A percentile compares a stretch with the other conserved stretches of the same genome.
phyloP scores from a whole-genome alignment of 495 filamentous ascomycete species.

The Neurospora hispaniola region DNA sequence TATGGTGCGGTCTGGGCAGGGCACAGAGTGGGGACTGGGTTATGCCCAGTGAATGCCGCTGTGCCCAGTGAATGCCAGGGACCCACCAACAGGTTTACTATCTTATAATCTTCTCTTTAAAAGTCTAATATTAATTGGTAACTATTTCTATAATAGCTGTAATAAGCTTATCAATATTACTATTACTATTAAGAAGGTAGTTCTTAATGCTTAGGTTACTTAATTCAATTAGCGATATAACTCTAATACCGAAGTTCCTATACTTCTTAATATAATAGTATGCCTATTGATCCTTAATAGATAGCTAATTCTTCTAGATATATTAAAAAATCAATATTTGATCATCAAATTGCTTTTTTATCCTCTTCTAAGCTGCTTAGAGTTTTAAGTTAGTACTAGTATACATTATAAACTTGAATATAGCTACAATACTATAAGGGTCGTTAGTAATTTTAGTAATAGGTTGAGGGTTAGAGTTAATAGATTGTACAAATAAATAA shows the following conservation, averaged over 20 bases:
- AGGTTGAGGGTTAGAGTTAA: too few relatives aligned
- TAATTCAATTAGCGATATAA: background rate
- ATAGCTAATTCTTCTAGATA: background rate
- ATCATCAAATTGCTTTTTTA: background rate
- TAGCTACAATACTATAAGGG: too few relatives aligned
- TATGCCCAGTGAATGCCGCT: too few relatives aligned
- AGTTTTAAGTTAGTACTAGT: too few relatives aligned
- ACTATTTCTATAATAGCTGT: background rate
- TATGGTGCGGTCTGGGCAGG: too few relatives aligned
- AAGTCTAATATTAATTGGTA: background rate
- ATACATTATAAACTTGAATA: too few relatives aligned
- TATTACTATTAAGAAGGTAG: background rate
- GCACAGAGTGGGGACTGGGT: too few relatives aligned
- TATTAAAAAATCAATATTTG: background rate
- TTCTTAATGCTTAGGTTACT: background rate
- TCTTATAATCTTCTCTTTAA: background rate
- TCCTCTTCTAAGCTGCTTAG: too few relatives aligned
- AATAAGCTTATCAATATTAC: background rate
- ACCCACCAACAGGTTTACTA: too few relatives aligned
- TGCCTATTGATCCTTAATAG: background rate
- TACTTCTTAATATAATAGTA: background rate
- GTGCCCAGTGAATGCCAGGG: too few relatives aligned
- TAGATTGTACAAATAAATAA: too few relatives aligned
- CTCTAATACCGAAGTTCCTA: background rate
- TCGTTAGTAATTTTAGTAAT: too few relatives aligned